phyloP scores from a whole-genome alignment of 176 grass and related monocot species.

The Poa pratensis region DNA sequence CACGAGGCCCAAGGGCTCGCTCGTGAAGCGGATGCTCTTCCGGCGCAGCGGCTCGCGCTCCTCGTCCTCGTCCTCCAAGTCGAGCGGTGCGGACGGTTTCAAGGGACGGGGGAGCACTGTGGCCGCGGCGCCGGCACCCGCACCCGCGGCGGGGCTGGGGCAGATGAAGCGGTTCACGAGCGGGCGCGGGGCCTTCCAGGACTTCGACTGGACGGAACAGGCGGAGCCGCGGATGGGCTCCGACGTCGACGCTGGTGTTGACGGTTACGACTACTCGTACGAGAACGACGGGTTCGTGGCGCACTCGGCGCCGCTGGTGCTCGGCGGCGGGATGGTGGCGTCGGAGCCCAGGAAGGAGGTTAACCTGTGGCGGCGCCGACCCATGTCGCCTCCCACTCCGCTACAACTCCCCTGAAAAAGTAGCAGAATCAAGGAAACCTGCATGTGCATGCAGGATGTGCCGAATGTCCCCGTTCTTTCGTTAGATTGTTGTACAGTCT shows the following conservation, averaged over 20 bases:
- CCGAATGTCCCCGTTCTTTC: neutral
- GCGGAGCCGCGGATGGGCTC: constrained; percentile 15
- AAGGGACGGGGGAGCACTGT: neutral
- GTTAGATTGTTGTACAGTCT: constrained; percentile 37
- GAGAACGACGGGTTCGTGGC: constrained; percentile 58
- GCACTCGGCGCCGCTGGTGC: constrained; percentile 76
- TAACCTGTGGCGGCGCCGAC: constrained; percentile 89
- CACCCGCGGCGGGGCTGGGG: constrained; percentile 43
- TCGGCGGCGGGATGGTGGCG: constrained; percentile 59
- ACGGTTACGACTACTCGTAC: constrained; percentile 16
- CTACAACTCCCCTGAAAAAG: constrained; percentile 47
- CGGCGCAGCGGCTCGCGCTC: constrained; percentile 51
- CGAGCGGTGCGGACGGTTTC: neutral
- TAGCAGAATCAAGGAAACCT: neutral
- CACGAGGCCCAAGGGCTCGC: neutral
- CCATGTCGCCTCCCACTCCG: constrained; percentile 53
- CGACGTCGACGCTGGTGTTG: neutral
- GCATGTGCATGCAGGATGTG: neutral
- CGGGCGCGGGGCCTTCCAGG: constrained; percentile 62
- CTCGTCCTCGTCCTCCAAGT: neutral
- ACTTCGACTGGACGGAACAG: constrained; percentile 71
- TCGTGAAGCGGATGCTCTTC: constrained; percentile 57
- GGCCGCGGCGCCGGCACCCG: neutral
- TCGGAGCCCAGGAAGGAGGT: constrained; percentile 87
- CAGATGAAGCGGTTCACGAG: constrained; percentile 91